Base-by-base conservation (phyloP, 2,329 filamentous ascomycete genomes). In the Fusarium subglutinans region DNA sequence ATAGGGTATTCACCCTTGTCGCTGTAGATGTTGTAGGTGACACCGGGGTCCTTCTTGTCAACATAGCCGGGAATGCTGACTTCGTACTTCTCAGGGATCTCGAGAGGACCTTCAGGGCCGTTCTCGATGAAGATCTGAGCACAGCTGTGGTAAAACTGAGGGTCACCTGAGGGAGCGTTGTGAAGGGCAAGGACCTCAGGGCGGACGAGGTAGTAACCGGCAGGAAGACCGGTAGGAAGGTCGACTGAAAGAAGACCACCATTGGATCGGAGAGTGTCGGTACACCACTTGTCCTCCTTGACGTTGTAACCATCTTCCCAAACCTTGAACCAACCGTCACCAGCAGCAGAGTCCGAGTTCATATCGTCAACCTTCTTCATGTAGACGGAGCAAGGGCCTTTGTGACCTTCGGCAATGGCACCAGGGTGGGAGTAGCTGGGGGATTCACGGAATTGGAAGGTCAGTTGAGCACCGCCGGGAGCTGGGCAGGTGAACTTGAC, bases 291-390 rank as follows among this genome's bases (percentile, higher is more conserved):
- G 35, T 84, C 80, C 4, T 84, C 84, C 10, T 79, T 75, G 10
- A 83, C 79, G 76, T 93, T 86, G 81, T 92, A 93, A 51, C 91
- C 91, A 58, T 91, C 87, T 66, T 93, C 88, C 85, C 88, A 94
- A 79, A 95, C 89, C 86, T 94, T 94, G 87, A 95, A 93, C 93
- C 93, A 95, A 44, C 92, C 92, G 57, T 86, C 83, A 9, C 92
- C 92, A 30, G 86, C 83, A 56, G 90, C 90, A 18, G 87, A 81
- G 72, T 86, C 83, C 28, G 79, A 80, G 18, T 83, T 83, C 66
- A 91, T 89, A 65, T 90, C 86, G 72, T 85, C 82, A 4, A 94
- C 88, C 77, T 90, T 89, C 84, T 94, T 94, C 83, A 94, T 85
- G 81, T 94, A 95, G 30, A 94, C 88, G 35, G 92, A 88, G 78